Percentiles rank a stretch among this genome's conserved stretches.
Evolutionary conservation across 148 eudicot species (phyloP).

Genomic region (Rhododendron molle): DNA sequence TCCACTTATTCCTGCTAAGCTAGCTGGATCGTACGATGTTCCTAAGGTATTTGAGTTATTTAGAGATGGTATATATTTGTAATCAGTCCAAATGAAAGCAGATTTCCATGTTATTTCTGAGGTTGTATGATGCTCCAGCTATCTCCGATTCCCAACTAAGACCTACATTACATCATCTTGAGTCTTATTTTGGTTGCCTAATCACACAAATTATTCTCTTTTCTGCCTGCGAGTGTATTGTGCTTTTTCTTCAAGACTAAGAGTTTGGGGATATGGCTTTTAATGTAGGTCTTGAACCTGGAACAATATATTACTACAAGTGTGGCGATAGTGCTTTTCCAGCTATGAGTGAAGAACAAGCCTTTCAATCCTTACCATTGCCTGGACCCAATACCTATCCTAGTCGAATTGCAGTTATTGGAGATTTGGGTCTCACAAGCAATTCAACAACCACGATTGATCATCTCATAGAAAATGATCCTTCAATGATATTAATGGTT

Average conservation of each 20-base stretch:
- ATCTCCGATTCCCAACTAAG: not conserved
- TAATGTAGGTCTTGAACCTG: slow-evolving; percentile 71
- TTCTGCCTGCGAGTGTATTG: not conserved
- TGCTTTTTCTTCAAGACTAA: not conserved
- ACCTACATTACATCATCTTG: not conserved
- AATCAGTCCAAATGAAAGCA: not conserved
- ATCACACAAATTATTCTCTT: not conserved
- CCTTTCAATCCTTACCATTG: slow-evolving; percentile 55
- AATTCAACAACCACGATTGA: slow-evolving; percentile 81
- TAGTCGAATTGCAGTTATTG: slow-evolving; percentile 64
- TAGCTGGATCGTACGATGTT: not conserved
- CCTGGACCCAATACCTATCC: slow-evolving; percentile 65
- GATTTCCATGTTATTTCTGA: not conserved
- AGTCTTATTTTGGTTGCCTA: not conserved
- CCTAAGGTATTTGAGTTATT: not conserved
- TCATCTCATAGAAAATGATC: slow-evolving; percentile 71
- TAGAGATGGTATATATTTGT: not conserved
- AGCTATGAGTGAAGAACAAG: slow-evolving; percentile 70
- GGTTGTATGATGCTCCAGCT: not conserved
- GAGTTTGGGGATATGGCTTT: not conserved
- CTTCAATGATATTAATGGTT: slow-evolving; percentile 69
- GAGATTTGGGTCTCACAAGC: slow-evolving; percentile 86
- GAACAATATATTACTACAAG: slow-evolving; percentile 66
- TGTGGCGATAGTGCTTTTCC: slow-evolving; percentile 77
- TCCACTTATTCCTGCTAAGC: not conserved